Conservation (phyloP, 768 basidiomycete genomes). For the Xanthoconium stramineum region DNA sequence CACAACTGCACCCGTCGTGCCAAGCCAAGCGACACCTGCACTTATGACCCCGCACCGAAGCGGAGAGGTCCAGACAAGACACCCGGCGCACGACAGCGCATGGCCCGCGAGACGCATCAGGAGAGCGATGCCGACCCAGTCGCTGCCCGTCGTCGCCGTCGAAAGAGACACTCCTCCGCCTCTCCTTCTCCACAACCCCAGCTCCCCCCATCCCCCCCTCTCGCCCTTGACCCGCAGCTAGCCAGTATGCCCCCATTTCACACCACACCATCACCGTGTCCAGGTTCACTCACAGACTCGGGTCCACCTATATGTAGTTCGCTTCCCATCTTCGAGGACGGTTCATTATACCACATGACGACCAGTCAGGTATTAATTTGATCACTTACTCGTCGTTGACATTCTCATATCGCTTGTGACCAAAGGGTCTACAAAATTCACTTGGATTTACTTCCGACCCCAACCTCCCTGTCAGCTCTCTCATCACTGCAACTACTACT, state of each 20-base stretch:
- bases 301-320: conserved; percentile 9
- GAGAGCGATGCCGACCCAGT: conserved; percentile 29
- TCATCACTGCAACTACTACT: neutral
- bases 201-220: neutral
- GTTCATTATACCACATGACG: conserved; percentile 13
- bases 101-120: conserved; percentile 39
- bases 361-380: conserved; percentile 31
- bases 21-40: conserved; percentile 46
- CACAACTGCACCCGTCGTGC: conserved; percentile 65
- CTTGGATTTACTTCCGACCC: conserved; percentile 4
- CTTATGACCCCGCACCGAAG: conserved; percentile 69
- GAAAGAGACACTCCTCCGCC: conserved; percentile 10
- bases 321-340: conserved; percentile 6
- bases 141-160: conserved; percentile 24
- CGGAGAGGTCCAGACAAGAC: conserved; percentile 77
- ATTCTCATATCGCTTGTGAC: conserved; percentile 23
- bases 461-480: neutral
- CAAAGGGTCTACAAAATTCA: conserved; percentile 19
- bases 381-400: conserved; percentile 19
- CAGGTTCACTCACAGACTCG: conserved; percentile 2
- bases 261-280: neutral
- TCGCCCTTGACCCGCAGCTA: conserved; percentile 27
- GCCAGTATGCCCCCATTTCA: conserved; percentile 18
- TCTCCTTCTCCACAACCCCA: conserved; percentile 1
- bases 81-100: conserved; percentile 75